Evolutionary conservation across 129 eudicot species (phyloP).

Genomic region (Flaveria ramosissima): DNA sequence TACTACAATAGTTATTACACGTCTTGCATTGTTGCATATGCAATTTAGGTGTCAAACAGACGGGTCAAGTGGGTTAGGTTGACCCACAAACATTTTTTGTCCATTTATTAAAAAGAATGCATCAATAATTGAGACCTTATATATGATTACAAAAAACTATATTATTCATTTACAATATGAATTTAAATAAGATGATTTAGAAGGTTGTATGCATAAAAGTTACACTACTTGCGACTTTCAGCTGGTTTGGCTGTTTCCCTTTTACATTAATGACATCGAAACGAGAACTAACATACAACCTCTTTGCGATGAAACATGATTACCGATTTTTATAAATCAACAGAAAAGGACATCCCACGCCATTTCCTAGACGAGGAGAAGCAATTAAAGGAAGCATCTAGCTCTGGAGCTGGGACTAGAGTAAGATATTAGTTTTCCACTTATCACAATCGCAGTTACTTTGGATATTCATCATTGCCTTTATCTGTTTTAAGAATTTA

Average conservation of each 20-base stretch:
- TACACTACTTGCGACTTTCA: background rate
- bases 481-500: background rate
- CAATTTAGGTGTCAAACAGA: background rate
- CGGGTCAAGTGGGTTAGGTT: background rate
- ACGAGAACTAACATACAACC: background rate
- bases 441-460: background rate
- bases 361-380: constrained; percentile 76
- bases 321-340: background rate
- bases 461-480: background rate
- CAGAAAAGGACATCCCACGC: constrained; percentile 91
- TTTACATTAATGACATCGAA: background rate
- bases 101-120: background rate
- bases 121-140: too few species aligned
- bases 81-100: background rate
- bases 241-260: background rate
- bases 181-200: background rate
- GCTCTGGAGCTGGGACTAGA: constrained; percentile 89
- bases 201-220: background rate
- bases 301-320: background rate
- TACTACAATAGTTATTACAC: background rate
- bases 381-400: constrained; percentile 71
- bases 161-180: background rate
- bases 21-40: background rate
- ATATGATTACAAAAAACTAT: background rate
- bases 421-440: constrained; percentile 42